Conservation (phyloP, 805 yeast species). For the Tetrapisispora pingtungensis region DNA sequence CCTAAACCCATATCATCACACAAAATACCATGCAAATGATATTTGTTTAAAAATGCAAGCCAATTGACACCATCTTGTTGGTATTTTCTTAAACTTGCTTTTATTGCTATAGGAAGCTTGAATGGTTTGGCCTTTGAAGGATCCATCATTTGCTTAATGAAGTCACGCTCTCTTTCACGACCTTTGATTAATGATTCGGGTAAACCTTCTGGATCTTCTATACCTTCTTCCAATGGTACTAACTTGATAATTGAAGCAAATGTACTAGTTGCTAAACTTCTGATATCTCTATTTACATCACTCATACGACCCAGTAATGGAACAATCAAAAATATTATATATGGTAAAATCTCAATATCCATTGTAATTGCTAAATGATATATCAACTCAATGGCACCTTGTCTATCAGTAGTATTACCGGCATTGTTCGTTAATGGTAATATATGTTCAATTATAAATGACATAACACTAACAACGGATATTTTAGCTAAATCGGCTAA, state of each 20-base stretch:
- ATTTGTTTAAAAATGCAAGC: constrained; percentile 90
- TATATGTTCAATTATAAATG: constrained; percentile 64
- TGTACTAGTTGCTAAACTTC: constrained; percentile 86
- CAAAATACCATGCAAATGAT: constrained; percentile 90
- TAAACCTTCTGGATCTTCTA: constrained; percentile 88
- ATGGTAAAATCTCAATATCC: constrained; percentile 87
- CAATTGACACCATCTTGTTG: constrained; percentile 99
- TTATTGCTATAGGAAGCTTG: constrained; percentile 79
- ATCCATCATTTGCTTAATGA: constrained; percentile 96
- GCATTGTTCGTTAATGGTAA: constrained; percentile 77
- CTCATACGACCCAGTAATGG: constrained; percentile 98
- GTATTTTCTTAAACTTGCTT: constrained; percentile 85
- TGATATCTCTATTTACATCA: constrained; percentile 81
- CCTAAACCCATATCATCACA: constrained; percentile 99
- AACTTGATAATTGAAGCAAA: constrained; percentile 92
- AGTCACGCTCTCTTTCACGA: constrained; percentile 88
- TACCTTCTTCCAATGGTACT: constrained; percentile 96
- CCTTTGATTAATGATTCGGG: constrained; percentile 76
- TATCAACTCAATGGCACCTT: constrained; percentile 88
- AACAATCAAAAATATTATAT: constrained; percentile 88
- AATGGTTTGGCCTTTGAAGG: constrained; percentile 83
- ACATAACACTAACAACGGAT: constrained; percentile 61
- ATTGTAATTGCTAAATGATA: constrained; percentile 75
- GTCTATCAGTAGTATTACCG: constrained; percentile 59
- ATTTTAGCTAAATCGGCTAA: constrained; percentile 68